Percentiles rank a stretch among this genome's conserved stretches.
These are phyloP conservation scores for Ophiostoma quercus DNA, from an alignment of 2,329 filamentous ascomycete genomes.

Conservation along the genomic window DNA sequence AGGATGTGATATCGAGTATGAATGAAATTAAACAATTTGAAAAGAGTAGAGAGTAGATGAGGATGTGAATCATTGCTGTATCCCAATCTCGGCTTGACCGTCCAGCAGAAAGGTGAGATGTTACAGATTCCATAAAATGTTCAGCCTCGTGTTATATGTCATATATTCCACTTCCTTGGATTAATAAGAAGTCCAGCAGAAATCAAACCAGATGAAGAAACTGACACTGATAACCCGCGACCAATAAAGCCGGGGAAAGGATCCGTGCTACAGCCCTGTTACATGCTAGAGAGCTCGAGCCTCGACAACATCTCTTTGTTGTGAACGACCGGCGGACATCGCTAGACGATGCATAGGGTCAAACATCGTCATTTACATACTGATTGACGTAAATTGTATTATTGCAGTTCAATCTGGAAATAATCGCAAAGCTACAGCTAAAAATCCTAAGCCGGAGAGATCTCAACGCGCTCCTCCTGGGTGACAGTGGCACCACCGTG, in stretches of 20 bases:
- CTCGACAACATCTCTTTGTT: neutral
- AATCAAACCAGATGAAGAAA: neutral
- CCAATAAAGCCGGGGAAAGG: neutral
- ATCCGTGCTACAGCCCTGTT: neutral
- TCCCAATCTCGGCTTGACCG: neutral
- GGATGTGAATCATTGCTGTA: neutral
- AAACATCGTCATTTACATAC: no score
- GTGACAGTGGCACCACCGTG: constrained; percentile 24
- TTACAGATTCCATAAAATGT: neutral
- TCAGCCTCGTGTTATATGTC: neutral
- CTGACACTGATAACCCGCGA: neutral
- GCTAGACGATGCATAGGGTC: neutral
- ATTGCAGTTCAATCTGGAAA: neutral
- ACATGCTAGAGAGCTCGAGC: neutral
- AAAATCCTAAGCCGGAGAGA: neutral
- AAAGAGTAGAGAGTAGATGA: neutral
- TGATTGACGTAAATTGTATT: neutral
- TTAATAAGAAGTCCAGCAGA: neutral
- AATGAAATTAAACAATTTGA: neutral
- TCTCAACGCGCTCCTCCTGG: constrained; percentile 21
- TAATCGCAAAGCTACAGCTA: neutral
- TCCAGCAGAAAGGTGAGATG: neutral
- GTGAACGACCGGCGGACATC: neutral
- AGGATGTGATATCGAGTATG: neutral
- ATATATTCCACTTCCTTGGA: neutral